These are phyloP conservation scores for Trametes polyzona DNA, from an alignment of 1,284 basidiomycete species.

Conservation along the genomic window DNA sequence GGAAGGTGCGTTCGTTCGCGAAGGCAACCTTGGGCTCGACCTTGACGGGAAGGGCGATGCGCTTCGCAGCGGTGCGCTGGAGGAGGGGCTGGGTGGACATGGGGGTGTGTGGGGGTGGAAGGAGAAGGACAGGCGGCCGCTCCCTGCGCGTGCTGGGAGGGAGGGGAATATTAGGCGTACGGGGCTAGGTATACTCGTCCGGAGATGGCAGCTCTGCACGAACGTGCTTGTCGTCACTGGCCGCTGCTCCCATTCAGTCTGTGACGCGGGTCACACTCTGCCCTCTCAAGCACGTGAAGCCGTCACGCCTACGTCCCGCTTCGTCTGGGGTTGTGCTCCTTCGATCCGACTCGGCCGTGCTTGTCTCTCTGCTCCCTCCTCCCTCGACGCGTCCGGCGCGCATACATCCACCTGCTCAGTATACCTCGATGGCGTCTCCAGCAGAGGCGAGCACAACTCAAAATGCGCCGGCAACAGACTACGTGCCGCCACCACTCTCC, in stretches of 20 bases:
- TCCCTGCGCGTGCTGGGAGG: conserved; percentile 9
- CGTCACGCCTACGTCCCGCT: conserved; percentile 9
- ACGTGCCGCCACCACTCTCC: conserved; percentile 50
- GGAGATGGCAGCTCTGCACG: conserved; percentile 32
- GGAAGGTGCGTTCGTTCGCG: conserved; percentile 93
- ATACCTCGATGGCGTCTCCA: background rate
- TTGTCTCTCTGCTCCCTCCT: background rate
- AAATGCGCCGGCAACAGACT: conserved; percentile 12
- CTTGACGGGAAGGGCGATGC: conserved; percentile 92
- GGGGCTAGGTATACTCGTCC: conserved; percentile 21
- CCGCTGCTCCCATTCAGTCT: conserved; percentile 1
- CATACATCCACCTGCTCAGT: background rate
- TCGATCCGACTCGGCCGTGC: background rate
- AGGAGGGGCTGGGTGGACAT: conserved; percentile 99
- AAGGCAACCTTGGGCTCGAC: conserved; percentile 96
- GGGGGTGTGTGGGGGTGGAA: conserved; percentile 22
- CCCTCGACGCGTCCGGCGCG: background rate
- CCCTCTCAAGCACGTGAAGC: conserved; percentile 9
- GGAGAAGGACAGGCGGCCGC: conserved; percentile 15
- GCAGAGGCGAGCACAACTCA: background rate
- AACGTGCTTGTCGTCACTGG: conserved; percentile 39
- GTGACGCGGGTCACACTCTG: conserved; percentile 7
- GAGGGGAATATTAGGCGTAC: conserved; percentile 20
- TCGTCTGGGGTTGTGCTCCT: background rate
- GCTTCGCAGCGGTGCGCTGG: conserved; percentile 93